A percentile compares a stretch with the other conserved stretches of the same genome.
Conservation (phyloP, 2,329 filamentous ascomycete genomes). For the Graphium sp. region DNA sequence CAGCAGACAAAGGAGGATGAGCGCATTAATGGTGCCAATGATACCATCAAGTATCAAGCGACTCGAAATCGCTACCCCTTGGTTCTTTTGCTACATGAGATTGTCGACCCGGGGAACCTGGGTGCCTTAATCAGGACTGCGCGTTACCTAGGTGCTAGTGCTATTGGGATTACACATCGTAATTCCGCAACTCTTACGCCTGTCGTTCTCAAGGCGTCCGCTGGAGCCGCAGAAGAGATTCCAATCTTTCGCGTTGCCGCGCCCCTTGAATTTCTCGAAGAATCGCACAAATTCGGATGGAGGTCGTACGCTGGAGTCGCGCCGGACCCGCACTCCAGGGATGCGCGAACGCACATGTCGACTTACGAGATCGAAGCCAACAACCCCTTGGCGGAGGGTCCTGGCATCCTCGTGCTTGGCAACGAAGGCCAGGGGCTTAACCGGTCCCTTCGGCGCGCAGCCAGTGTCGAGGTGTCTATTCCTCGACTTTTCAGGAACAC, state of each 20-base stretch:
- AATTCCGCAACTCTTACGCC: slow-evolving; percentile 61
- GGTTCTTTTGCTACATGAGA: slow-evolving; percentile 56
- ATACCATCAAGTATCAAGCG: not conserved
- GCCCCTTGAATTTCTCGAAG: slow-evolving; percentile 50
- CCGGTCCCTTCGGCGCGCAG: slow-evolving; percentile 43
- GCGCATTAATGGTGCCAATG: slow-evolving; percentile 49
- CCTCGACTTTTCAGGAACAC: slow-evolving; percentile 30
- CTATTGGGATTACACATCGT: slow-evolving; percentile 58
- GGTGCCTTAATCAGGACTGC: slow-evolving; percentile 80
- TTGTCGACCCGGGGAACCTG: slow-evolving; percentile 77
- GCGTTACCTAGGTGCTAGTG: slow-evolving; percentile 79
- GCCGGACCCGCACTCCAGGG: slow-evolving; percentile 12
- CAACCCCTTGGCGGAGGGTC: slow-evolving; percentile 38
- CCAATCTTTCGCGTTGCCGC: slow-evolving; percentile 54
- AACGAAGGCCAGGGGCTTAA: slow-evolving; percentile 64
- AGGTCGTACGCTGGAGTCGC: slow-evolving; percentile 61
- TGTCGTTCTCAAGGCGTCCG: slow-evolving; percentile 71
- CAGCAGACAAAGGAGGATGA: slow-evolving; percentile 61
- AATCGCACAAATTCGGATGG: slow-evolving; percentile 61
- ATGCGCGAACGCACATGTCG: slow-evolving; percentile 26
- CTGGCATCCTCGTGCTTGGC: slow-evolving; percentile 68
- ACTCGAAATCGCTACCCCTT: slow-evolving; percentile 39
- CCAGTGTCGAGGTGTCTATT: slow-evolving; percentile 53
- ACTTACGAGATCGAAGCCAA: slow-evolving; percentile 27
- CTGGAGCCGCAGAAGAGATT: slow-evolving; percentile 72